These are phyloP conservation scores for Singerocomus rubriflavus DNA, from an alignment of 1,284 basidiomycete genomes.

Conservation along the genomic window DNA sequence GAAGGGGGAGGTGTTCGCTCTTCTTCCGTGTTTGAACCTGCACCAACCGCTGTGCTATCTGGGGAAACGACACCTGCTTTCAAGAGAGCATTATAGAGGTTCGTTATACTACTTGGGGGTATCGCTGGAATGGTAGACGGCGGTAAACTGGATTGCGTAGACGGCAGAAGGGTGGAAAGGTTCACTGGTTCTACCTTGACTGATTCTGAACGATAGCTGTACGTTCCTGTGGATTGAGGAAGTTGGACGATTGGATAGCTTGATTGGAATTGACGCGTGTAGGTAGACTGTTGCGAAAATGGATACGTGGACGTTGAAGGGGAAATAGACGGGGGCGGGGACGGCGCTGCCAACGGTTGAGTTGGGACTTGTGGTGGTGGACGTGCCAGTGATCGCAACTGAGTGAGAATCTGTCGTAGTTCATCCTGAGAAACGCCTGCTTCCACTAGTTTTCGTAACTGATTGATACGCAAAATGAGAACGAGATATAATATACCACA, in stretches of 20 bases:
- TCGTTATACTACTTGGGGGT: slow-evolving; percentile 47
- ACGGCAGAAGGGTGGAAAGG: slow-evolving; percentile 28
- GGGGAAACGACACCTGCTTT: slow-evolving; percentile 72
- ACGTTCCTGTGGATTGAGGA: slow-evolving; percentile 18
- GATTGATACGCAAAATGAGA: background rate
- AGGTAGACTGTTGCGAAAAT: slow-evolving; percentile 31
- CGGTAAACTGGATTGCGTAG: slow-evolving; percentile 22
- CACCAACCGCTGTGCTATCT: slow-evolving; percentile 48
- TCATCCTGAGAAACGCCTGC: slow-evolving; percentile 79
- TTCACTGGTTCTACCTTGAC: slow-evolving; percentile 33
- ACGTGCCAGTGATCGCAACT: slow-evolving; percentile 67
- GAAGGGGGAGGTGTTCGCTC: slow-evolving; percentile 38
- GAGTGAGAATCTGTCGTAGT: slow-evolving; percentile 73
- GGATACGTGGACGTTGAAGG: slow-evolving; percentile 30
- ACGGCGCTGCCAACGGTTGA: slow-evolving; percentile 28
- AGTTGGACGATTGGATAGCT: slow-evolving; percentile 15
- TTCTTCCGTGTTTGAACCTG: slow-evolving; percentile 43
- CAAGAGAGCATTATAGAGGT: slow-evolving; percentile 61
- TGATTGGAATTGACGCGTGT: slow-evolving; percentile 22
- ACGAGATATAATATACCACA: slow-evolving; percentile 4
- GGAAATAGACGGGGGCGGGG: slow-evolving; percentile 26
- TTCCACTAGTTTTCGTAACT: slow-evolving; percentile 78
- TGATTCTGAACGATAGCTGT: slow-evolving; percentile 23
- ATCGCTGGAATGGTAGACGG: slow-evolving; percentile 30
- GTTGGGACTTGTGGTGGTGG: slow-evolving; percentile 34